These are phyloP conservation scores for Candida silvicultrix DNA, from an alignment of 805 yeast genomes.

Conservation along the genomic window DNA sequence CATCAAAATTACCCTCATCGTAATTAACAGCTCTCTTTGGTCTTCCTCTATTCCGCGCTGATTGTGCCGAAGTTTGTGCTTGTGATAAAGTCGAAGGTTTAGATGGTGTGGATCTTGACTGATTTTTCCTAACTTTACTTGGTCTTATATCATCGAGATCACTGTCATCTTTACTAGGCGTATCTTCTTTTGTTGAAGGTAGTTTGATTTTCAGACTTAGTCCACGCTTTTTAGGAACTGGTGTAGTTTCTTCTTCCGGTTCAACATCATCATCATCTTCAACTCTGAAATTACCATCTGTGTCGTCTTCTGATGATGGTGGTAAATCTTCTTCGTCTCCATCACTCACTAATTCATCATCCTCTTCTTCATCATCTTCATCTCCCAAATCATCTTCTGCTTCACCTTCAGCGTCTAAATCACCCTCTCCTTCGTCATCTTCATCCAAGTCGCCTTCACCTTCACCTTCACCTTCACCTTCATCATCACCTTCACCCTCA, in stretches of 20 bases:
- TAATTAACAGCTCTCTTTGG: neutral
- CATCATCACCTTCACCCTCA: neutral
- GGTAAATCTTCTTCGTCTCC: slow-evolving; percentile 2
- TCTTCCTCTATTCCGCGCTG: neutral
- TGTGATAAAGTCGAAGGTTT: neutral
- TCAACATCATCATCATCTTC: slow-evolving; percentile 11
- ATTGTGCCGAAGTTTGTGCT: neutral
- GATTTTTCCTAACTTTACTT: neutral
- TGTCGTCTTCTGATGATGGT: slow-evolving; percentile 10
- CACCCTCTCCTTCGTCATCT: slow-evolving; percentile 13
- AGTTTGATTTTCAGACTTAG: slow-evolving; percentile 14
- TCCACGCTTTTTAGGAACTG: slow-evolving; percentile 6
- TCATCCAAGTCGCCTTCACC: slow-evolving; percentile 9
- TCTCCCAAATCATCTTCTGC: slow-evolving; percentile 1
- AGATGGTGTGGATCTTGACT: neutral
- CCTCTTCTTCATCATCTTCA: neutral
- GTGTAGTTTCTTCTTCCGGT: slow-evolving; percentile 1
- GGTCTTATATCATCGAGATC: neutral
- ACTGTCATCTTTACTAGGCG: neutral
- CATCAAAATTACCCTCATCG: slow-evolving; percentile 6
- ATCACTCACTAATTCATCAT: neutral
- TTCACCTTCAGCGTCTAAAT: slow-evolving; percentile 10
- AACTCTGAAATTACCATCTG: slow-evolving; percentile 8
- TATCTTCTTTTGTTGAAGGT: slow-evolving; percentile 1
- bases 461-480: neutral